Base-by-base conservation (phyloP, 106 monocot genomes). In the Cymbidium sinense region DNA sequence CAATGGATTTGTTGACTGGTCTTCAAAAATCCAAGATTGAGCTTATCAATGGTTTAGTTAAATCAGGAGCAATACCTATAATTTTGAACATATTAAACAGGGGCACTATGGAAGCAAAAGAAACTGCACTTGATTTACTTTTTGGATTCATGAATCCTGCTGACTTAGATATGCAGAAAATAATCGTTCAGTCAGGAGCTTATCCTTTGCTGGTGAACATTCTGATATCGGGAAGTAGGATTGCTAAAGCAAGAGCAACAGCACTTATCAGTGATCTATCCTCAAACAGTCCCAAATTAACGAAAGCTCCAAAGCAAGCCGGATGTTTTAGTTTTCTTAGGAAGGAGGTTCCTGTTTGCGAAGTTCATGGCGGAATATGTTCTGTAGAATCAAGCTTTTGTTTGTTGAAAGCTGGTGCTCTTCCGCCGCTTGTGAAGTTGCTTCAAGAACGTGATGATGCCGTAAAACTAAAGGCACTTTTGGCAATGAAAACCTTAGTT, bases 321-420 rank as follows among this genome's bases (percentile, higher is more conserved):
- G 33, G 75, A 9, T 75, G 81, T 33, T 81, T 75, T 64, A 65
- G 81, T 76, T 81, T 81, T 12, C 9, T 44, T 3, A 7, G 50
- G 35, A 30, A 65, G 31, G 11, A 25, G 13, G 3, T 67, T 34
- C 43, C 31, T 44, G 28, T 23, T 18, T 81, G 81, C 50, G 50
- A 76, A 50, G 64, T 76, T 44, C 81, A 81, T 52, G 75, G 75
- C 10, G 81, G 81, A 2, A 81, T 81, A 47, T 81, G 81, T 67
- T 62, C 64, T 47, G 64, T 76, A 4, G 21, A 65, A 43, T 65
- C 75, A 34, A 81, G 65, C 27, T 76, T 81, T 27, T 81, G 81
- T 58, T 17, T 81, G 31, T 67, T 75, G 25, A 43, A 81, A 19
- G 64, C 69, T 13, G 37, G 69, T 47, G 81, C 81, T 33, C 76